Base-by-base conservation (phyloP, 2,329 filamentous ascomycete genomes). In the Ilyonectria sp. region DNA sequence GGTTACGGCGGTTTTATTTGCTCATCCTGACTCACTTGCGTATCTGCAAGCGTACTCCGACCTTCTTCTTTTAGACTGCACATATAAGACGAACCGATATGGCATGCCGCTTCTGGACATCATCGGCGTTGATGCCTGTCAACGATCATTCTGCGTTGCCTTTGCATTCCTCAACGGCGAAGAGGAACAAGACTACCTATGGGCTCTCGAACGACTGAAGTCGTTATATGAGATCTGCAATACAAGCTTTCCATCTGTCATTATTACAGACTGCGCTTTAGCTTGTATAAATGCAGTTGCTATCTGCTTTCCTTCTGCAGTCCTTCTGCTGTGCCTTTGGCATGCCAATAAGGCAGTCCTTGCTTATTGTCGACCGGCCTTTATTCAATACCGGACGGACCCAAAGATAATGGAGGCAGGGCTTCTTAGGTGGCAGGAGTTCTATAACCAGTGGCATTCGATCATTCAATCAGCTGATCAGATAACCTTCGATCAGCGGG, bases 41-140 rank as follows among this genome's bases (percentile, higher is more conserved):
- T 75, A 73, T 43, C 67, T 77, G 6, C 17, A 74, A 33, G 13
- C 31, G 1, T 71, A 77, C 55, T 65, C 64, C 3, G 62, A 74
- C 44, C 10, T 73, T 2, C 44, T 75, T 11, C n/a, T 76, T 23
- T 26, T 76, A 33, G 66, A 74, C 43, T 76, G 60, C 44, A 75
- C 64, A 10, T 75, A 76, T 49, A 75, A 77, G 57, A 76, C 66
- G 6, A 76, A 75, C 33, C 74, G 71, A 47, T 70, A 73, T 29
- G 44, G 19, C 2, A 76, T 76, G 62, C 70, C 61, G 4, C 65
- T 76, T 11, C 65, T 76, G 21, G 64, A 75, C 57, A 76, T 76
- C 2, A 63, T 75, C 60, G 62, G 63, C 2, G 63, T 77, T 61
- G 54, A 74, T 64, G 57, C 65, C 35, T 75, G 49, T 35, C 17